Conservation (phyloP, 2,329 filamentous ascomycete genomes). For the Apiospora arundinis region DNA sequence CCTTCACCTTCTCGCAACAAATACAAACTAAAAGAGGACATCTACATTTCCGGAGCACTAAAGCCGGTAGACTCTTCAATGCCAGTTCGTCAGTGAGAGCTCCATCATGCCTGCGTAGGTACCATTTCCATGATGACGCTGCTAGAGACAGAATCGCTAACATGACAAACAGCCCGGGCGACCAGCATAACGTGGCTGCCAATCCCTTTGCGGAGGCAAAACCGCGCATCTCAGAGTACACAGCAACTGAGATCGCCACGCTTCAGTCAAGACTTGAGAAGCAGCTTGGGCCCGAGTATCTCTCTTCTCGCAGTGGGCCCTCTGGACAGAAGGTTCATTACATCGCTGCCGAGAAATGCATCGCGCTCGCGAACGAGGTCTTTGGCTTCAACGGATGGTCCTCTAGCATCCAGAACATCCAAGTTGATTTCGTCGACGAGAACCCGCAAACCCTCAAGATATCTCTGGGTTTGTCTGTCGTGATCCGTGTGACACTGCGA, state of each 20-base stretch:
- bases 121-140: background rate
- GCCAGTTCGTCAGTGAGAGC: background rate
- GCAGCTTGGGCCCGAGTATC: conserved; percentile 94
- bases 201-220: conserved; percentile 84
- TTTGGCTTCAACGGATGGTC: conserved; percentile 69
- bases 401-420: conserved; percentile 90
- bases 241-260: conserved; percentile 87
- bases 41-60: background rate
- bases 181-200: conserved; percentile 67
- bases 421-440: conserved; percentile 95
- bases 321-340: conserved; percentile 90
- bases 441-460: conserved; percentile 78
- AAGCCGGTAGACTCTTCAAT: background rate
- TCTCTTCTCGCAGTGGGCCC: conserved; percentile 84
- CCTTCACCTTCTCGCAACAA: background rate
- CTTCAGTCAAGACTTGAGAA: conserved; percentile 87
- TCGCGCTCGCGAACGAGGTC: conserved; percentile 62
- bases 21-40: background rate
- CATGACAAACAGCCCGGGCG: conserved; percentile 62
- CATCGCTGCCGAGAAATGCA: conserved; percentile 94
- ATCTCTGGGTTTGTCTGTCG: conserved; percentile 85
- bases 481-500: conserved; percentile 85
- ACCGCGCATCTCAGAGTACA: conserved; percentile 78
- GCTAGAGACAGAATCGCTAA: background rate
- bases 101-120: conserved; percentile 18